Evolutionary conservation across 106 monocot genomes (phyloP).

Genomic region (Amphibolis antarctica): DNA sequence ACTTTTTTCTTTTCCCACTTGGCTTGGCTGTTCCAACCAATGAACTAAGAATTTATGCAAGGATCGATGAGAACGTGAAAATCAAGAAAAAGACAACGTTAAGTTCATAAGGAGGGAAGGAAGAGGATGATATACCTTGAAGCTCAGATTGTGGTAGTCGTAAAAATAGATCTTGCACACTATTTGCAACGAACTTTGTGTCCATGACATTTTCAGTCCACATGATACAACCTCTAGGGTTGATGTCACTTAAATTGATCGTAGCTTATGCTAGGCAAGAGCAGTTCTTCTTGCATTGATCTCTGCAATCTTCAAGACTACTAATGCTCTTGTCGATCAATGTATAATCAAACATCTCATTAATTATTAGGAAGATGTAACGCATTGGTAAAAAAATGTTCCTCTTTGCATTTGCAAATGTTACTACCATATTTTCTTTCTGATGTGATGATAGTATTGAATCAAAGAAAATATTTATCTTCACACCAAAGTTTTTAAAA

Average conservation of each 20-base stretch:
- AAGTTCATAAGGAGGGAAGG: neutral
- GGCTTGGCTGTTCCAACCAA: neutral
- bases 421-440: too few relatives aligned
- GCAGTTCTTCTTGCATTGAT: neutral
- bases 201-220: neutral
- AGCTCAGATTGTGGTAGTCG: neutral
- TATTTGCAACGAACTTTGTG: neutral
- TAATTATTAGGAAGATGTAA: too few relatives aligned
- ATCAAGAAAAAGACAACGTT: neutral
- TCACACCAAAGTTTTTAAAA: too few relatives aligned
- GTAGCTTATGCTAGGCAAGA: neutral
- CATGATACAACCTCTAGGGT: neutral
- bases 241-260: neutral
- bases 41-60: neutral
- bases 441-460: too few relatives aligned
- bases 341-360: too few relatives aligned
- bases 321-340: neutral
- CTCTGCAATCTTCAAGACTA: neutral
- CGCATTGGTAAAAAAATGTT: too few relatives aligned
- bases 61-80: neutral
- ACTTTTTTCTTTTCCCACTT: neutral
- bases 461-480: too few relatives aligned
- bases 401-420: too few relatives aligned
- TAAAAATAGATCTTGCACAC: neutral
- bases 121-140: neutral